Base-by-base conservation (phyloP, 768 basidiomycete genomes). In the Rhizopogon roseolus region DNA sequence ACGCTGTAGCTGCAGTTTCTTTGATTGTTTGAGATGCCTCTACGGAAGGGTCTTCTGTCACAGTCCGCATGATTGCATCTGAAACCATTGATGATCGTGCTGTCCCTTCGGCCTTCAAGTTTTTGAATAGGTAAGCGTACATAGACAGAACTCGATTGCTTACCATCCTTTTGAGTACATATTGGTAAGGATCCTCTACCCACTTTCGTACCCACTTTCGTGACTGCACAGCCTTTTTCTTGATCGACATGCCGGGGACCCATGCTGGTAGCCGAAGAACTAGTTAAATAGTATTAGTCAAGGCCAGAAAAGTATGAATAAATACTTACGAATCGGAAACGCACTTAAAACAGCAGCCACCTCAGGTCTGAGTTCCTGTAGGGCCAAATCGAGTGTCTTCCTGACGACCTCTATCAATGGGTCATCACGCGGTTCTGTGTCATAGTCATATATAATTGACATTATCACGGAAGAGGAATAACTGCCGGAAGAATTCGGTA, bases 371-470 rank as follows among this genome's bases (percentile, higher is more conserved):
- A 64, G 49, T 28, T 62, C 58, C 16, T 57, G 56, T 1, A 57
- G 36, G 2, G 68, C 54, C 41, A 60, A 58, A 34, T 61, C 52
- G n/a, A 66, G 52, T 11, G 71, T 66, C n/a, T 54, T 59, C 16
- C 64, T 60, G 4, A 65, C 58, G 4, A 64, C n/a, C 6, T 43
- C 40, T 17, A 73, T 64, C 53, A 67, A 60, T 17, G 39, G 53
- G 49, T 73, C 73, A 36, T 71, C 45, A 29, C 53, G 56, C 2
- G 64, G 59, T 22, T 54, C 39, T 4, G 68, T 61, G 19, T 72
- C 66, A 39, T 69, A 67, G 22, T 66, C 71, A 42, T 73, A 74
- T 19, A 65, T 41, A 17, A 61, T 60, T 1, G 63, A 53, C 64
- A 71, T 68, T 38, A 72, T 66, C 3, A 64, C 57, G 2, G 64